Conservation (phyloP, 306 rosid species). For the Fragaria nilgerrensis region DNA sequence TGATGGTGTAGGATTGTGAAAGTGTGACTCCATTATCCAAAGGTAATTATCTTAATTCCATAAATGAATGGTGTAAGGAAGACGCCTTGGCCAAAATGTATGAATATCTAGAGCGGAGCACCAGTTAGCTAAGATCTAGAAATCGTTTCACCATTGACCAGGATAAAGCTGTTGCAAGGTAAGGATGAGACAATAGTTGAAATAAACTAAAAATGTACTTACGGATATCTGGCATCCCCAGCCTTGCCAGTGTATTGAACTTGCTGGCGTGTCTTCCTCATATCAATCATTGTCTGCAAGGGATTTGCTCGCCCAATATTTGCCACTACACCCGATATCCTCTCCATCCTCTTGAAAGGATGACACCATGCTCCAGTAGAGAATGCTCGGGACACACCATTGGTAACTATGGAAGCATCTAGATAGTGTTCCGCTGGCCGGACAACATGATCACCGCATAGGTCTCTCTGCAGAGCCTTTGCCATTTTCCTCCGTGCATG, state of each 20-base stretch:
- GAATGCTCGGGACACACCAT: constrained; percentile 92
- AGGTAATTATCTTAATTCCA: background rate
- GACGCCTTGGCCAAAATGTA: background rate
- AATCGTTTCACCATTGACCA: background rate
- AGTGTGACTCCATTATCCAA: background rate
- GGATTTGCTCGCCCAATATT: constrained; percentile 90
- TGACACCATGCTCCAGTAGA: constrained; percentile 99
- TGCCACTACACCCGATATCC: constrained; percentile 90
- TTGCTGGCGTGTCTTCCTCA: constrained; percentile 95
- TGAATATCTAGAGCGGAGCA: background rate
- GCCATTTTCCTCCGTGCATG: constrained; percentile 80
- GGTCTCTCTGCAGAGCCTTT: constrained; percentile 91
- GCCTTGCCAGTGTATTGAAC: constrained; percentile 92
- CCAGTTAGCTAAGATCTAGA: background rate
- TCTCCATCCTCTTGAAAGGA: constrained; percentile 77
- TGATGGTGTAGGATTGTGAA: background rate
- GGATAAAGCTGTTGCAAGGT: background rate
- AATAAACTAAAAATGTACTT: constrained; percentile 39
- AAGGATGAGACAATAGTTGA: constrained; percentile 12
- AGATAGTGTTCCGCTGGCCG: constrained; percentile 76
- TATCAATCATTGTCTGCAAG: constrained; percentile 76
- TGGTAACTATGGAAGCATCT: constrained; percentile 89
- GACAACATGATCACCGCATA: constrained; percentile 63
- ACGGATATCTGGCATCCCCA: constrained; percentile 99
- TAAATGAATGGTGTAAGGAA: background rate